Evolutionary conservation across 1,284 basidiomycete genomes (phyloP).

Genomic region (Cutaneotrichosporon spelunceum): DNA sequence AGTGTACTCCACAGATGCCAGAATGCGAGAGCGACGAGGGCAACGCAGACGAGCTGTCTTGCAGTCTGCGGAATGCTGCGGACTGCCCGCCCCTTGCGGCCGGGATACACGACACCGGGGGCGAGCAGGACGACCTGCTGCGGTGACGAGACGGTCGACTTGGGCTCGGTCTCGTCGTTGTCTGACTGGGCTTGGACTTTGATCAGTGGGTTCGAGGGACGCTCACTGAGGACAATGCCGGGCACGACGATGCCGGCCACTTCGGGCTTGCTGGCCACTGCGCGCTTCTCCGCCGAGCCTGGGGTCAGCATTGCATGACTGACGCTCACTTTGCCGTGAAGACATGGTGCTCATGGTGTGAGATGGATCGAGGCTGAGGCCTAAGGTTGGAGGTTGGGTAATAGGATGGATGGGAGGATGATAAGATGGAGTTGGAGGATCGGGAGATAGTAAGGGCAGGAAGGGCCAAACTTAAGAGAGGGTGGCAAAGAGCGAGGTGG

Average conservation of each 20-base stretch:
- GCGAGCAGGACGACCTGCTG: slow-evolving; percentile 32
- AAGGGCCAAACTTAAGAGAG: background rate
- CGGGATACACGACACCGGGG: slow-evolving; percentile 22
- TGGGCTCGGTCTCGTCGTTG: slow-evolving; percentile 4
- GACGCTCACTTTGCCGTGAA: slow-evolving; percentile 4
- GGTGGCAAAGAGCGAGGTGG: background rate
- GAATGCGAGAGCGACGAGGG: slow-evolving; percentile 17
- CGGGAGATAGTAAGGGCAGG: background rate
- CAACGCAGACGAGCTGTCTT: slow-evolving; percentile 12
- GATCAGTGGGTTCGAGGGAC: background rate
- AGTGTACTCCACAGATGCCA: slow-evolving; percentile 20
- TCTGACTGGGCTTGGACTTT: slow-evolving; percentile 1
- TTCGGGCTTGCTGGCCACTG: background rate
- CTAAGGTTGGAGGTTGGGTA: too few relatives aligned
- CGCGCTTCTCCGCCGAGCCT: slow-evolving; percentile 8
- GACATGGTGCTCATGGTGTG: slow-evolving; percentile 1
- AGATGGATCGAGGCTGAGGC: background rate
- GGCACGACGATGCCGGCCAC: slow-evolving; percentile 5
- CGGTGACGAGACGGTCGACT: slow-evolving; percentile 18
- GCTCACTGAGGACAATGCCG: slow-evolving; percentile 13
- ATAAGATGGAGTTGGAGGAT: background rate
- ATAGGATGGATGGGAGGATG: background rate
- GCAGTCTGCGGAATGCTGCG: background rate
- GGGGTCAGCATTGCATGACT: background rate
- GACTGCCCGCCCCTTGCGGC: slow-evolving; percentile 10